Evolutionary conservation across 2,329 filamentous ascomycete species (phyloP).

Genomic region (Lomentospora prolificans): DNA sequence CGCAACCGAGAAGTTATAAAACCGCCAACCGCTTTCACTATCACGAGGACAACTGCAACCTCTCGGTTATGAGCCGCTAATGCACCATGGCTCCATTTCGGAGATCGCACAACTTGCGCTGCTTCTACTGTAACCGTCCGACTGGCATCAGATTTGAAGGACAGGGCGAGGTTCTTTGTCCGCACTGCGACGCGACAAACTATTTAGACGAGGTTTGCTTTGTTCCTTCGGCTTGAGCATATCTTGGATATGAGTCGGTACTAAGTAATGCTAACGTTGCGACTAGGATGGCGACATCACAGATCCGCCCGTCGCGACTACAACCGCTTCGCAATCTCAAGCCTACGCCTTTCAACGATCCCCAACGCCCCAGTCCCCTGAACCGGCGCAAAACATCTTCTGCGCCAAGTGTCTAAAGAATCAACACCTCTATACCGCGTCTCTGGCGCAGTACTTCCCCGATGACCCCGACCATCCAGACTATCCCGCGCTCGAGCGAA

Average conservation of each 20-base stretch:
- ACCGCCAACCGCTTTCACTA: background rate
- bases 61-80: background rate
- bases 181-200: conserved; percentile 76
- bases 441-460: conserved; percentile 70
- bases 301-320: conserved; percentile 64
- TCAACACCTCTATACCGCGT: conserved; percentile 68
- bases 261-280: background rate
- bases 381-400: conserved; percentile 31
- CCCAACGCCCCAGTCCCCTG: conserved; percentile 20
- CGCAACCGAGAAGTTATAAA: background rate
- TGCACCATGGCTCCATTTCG: conserved; percentile 32
- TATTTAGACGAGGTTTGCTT: conserved; percentile 68
- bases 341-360: conserved; percentile 38
- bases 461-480: conserved; percentile 54
- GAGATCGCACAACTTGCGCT: conserved; percentile 42
- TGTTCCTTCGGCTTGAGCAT: too few relatives aligned
- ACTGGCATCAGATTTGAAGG: conserved; percentile 51
- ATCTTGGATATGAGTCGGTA: background rate
- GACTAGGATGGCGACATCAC: conserved; percentile 77
- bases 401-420: conserved; percentile 82
- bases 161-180: conserved; percentile 58
- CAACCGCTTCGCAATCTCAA: conserved; percentile 28
- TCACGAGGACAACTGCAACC: too few relatives aligned
- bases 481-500: conserved; percentile 57
- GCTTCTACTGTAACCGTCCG: conserved; percentile 75